These are phyloP conservation scores for Carex parvula DNA, from an alignment of 176 grass and related monocot species.

Conservation along the genomic window DNA sequence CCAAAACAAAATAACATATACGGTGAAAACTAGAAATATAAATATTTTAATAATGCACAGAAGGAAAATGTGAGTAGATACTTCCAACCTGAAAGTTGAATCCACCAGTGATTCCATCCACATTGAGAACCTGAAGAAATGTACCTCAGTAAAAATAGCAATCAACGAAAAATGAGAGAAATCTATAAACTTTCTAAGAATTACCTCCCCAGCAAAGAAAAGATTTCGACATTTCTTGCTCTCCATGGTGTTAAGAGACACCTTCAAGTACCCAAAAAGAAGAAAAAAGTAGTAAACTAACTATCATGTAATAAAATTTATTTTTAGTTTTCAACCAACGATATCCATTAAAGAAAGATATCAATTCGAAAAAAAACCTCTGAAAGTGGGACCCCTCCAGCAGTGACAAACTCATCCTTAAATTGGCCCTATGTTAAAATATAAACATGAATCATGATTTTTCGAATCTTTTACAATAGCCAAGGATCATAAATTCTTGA, in stretches of 20 bases:
- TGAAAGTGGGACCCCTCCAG: conserved; percentile 78
- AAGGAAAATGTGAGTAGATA: background rate
- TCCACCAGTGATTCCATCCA: conserved; percentile 83
- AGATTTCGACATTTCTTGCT: conserved; percentile 79
- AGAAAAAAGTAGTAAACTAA: background rate
- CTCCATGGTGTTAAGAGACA: conserved; percentile 78
- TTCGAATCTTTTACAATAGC: background rate
- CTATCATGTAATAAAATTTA: background rate
- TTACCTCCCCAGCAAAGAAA: conserved; percentile 98
- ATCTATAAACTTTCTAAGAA: background rate
- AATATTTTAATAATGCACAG: background rate
- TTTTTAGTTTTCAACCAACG: background rate
- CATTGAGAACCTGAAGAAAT: conserved; percentile 57
- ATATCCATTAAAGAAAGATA: background rate
- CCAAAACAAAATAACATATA: conserved; percentile 19
- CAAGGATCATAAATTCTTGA: conserved; percentile 1
- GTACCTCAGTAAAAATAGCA: conserved; percentile 21
- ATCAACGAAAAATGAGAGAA: conserved; percentile 9
- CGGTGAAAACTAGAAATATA: conserved; percentile 5
- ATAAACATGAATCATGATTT: conserved; percentile 16
- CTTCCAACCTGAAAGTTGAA: conserved; percentile 88
- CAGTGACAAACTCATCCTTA: conserved; percentile 99
- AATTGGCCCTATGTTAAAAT: conserved; percentile 67
- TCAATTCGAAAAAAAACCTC: conserved; percentile 50
- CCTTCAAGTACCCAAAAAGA: conserved; percentile 29